Evolutionary conservation across 2,329 filamentous ascomycete species (phyloP).

Genomic region (Dactylellina sp.): DNA sequence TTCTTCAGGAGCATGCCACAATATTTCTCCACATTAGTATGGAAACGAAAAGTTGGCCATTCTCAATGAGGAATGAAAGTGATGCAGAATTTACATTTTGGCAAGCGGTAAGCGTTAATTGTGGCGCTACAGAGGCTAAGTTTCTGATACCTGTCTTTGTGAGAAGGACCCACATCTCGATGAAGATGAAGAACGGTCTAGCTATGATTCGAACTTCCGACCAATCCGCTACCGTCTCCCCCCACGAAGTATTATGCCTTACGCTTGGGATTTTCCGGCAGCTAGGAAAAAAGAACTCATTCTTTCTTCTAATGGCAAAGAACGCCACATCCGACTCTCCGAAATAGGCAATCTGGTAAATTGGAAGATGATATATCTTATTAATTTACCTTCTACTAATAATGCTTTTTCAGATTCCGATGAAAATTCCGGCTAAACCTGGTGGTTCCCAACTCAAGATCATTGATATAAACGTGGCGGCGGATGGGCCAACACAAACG

Average conservation of each 20-base stretch:
- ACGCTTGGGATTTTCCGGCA: conserved; percentile 98
- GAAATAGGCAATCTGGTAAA: conserved; percentile 92
- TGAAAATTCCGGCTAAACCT: conserved; percentile 80
- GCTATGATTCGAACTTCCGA: conserved; percentile 81
- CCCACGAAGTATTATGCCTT: conserved; percentile 97
- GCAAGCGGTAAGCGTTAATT: conserved; percentile 72
- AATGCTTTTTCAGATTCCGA: conserved; percentile 62
- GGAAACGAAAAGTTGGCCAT: conserved; percentile 96
- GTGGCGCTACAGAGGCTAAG: too few relatives aligned
- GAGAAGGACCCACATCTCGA: conserved; percentile 82
- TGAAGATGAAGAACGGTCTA: conserved; percentile 84
- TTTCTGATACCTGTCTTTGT: not conserved
- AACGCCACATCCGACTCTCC: conserved; percentile 91
- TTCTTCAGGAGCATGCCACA: conserved; percentile 91
- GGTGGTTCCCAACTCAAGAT: conserved; percentile 79
- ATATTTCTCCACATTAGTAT: conserved; percentile 91
- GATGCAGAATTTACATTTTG: conserved; percentile 97
- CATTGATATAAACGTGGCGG: conserved; percentile 95
- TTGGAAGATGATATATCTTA: not conserved
- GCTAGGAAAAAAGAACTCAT: conserved; percentile 96
- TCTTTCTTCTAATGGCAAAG: conserved; percentile 80
- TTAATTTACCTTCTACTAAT: not conserved
- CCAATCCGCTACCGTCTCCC: conserved; percentile 92
- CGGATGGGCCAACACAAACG: conserved; percentile 94
- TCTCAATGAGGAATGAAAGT: conserved; percentile 98